A percentile compares a stretch with the other conserved stretches of the same genome.
Evolutionary conservation across 164 flowering plant genomes (phyloP).

Genomic region (Aristolochia contorta): DNA sequence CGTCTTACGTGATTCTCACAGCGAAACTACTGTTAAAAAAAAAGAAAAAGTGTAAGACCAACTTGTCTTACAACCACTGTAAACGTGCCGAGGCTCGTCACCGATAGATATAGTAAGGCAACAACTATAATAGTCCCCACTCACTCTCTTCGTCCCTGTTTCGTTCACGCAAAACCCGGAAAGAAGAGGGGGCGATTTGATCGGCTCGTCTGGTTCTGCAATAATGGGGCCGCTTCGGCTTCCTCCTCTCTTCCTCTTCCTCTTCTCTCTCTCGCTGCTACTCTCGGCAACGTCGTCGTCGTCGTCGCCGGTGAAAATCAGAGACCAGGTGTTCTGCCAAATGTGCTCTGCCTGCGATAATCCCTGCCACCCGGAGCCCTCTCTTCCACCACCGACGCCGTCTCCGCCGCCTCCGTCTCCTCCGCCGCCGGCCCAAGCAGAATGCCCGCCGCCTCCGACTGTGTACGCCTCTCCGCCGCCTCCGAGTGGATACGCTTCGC

Average conservation of each 20-base stretch:
- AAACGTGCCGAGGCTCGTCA: neutral
- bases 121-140: too few species aligned
- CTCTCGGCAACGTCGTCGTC: conserved; percentile 11
- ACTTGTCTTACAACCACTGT: neutral
- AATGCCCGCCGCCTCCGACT: conserved; percentile 16
- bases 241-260: neutral
- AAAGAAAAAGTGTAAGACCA: neutral
- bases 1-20: too few species aligned
- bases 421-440: neutral
- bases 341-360: conserved; percentile 69
- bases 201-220: neutral
- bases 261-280: conserved; percentile 3
- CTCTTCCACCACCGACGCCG: conserved; percentile 32
- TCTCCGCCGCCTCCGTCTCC: conserved; percentile 23
- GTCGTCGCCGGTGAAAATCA: conserved; percentile 14
- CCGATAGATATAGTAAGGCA: too few species aligned
- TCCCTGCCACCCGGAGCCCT: conserved; percentile 33
- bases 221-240: too few species aligned
- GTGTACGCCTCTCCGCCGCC: conserved; percentile 43
- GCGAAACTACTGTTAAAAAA: too few species aligned
- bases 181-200: too few species aligned
- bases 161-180: neutral
- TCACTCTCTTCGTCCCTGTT: too few species aligned
- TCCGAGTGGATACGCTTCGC: conserved; percentile 13
- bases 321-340: conserved; percentile 38